Evolutionary conservation across 2,329 filamentous ascomycete species (phyloP).

Genomic region (Harringtonia aguacate): DNA sequence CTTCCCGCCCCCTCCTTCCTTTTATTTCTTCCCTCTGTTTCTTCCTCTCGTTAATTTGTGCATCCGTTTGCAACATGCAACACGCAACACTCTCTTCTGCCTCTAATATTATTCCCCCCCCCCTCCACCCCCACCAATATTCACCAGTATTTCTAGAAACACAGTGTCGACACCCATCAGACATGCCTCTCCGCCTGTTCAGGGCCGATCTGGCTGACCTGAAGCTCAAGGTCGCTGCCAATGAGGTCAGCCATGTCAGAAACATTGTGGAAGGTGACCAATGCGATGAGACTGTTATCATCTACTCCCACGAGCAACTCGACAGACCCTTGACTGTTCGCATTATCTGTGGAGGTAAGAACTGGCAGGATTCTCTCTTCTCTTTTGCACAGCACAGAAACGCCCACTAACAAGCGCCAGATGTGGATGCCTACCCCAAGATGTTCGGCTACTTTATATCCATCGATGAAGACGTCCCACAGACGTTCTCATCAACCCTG

Average conservation of each 20-base stretch:
- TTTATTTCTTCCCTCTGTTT: too few relatives aligned
- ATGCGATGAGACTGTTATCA: conserved; percentile 62
- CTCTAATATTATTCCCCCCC: too few relatives aligned
- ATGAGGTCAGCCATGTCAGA: conserved; percentile 35
- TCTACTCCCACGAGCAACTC: conserved; percentile 25
- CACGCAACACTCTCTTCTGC: too few relatives aligned
- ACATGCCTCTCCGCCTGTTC: conserved; percentile 28
- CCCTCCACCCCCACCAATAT: too few relatives aligned
- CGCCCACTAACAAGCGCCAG: conserved; percentile 2
- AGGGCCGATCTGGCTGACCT: conserved; percentile 34
- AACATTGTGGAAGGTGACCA: conserved; percentile 51
- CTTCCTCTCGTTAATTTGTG: too few relatives aligned
- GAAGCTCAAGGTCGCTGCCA: conserved; percentile 10
- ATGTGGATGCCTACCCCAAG: conserved; percentile 26
- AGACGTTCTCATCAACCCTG: conserved; percentile 8
- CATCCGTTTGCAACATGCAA: too few relatives aligned
- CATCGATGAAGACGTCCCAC: conserved; percentile 23
- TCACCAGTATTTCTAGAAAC: too few relatives aligned
- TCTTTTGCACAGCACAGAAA: too few relatives aligned
- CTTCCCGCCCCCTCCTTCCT: too few relatives aligned
- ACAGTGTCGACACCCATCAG: too few relatives aligned
- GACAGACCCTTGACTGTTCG: conserved; percentile 23
- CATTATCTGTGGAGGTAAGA: conserved; percentile 23
- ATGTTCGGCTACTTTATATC: conserved; percentile 30
- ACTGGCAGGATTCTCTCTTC: background rate